Percentiles rank a stretch among this genome's conserved stretches.
Evolutionary conservation across 169 alveolate genomes (phyloP).

Genomic region (Plasmodium cynomolgi): DNA sequence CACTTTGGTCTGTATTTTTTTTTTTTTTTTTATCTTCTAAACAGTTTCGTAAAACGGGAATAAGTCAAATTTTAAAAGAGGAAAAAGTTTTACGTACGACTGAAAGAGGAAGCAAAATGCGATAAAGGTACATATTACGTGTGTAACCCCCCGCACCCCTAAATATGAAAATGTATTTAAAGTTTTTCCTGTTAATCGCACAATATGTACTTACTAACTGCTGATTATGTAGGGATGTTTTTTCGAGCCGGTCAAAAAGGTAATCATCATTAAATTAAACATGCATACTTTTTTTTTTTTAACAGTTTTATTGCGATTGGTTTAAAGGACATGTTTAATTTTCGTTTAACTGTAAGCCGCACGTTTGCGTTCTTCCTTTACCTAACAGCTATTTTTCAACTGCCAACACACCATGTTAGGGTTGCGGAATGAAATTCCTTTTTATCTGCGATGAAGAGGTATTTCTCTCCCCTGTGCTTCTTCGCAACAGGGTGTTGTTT

Average conservation of each 20-base stretch:
- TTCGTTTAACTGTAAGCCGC: background rate
- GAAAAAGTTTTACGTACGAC: background rate
- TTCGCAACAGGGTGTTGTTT: background rate
- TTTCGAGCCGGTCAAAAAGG: background rate
- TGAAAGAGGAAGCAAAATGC: background rate
- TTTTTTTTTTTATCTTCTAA: background rate
- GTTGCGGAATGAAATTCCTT: background rate
- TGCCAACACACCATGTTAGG: background rate
- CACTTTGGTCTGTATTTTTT: background rate
- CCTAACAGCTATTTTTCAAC: background rate
- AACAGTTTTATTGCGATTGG: background rate
- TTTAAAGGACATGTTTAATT: background rate
- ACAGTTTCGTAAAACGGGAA: background rate
- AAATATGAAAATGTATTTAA: background rate
- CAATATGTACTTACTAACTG: background rate
- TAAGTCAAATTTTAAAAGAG: background rate
- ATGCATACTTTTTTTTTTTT: background rate
- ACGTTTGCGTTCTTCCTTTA: background rate
- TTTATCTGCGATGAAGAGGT: background rate
- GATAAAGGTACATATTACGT: background rate
- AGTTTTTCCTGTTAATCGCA: background rate
- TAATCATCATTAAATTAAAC: background rate
- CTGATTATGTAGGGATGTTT: background rate
- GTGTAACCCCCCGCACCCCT: background rate
- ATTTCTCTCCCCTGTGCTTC: background rate